Evolutionary conservation across 2,329 filamentous ascomycete species (phyloP).

Genomic region (Epichloe gansuensis): DNA sequence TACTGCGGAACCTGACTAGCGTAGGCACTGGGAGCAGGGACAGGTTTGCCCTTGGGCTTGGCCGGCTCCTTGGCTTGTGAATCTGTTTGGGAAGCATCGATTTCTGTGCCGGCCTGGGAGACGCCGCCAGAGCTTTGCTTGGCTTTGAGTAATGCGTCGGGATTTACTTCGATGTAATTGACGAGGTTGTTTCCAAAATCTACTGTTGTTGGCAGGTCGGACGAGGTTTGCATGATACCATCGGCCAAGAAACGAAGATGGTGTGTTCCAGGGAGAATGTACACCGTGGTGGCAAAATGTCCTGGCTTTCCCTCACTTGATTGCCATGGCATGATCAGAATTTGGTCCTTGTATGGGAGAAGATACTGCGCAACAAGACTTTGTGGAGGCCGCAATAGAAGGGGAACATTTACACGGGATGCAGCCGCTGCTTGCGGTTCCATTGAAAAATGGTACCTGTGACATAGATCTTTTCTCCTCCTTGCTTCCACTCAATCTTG

Average conservation of each 20-base stretch:
- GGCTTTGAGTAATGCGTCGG: constrained; percentile 42
- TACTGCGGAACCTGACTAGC: constrained; percentile 69
- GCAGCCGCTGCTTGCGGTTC: constrained; percentile 84
- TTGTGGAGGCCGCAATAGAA: background rate
- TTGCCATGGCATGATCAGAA: background rate
- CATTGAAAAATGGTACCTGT: constrained; percentile 96
- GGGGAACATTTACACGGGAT: constrained; percentile 59
- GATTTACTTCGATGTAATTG: constrained; percentile 91
- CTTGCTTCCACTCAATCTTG: constrained; percentile 69
- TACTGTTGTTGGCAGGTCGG: constrained; percentile 81
- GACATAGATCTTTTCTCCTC: constrained; percentile 84
- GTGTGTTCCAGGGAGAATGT: constrained; percentile 84
- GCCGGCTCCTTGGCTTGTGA: constrained; percentile 27
- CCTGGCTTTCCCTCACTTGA: constrained; percentile 42
- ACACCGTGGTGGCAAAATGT: constrained; percentile 63
- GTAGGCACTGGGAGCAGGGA: constrained; percentile 47
- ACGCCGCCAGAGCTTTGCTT: constrained; percentile 11
- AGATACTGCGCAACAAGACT: background rate
- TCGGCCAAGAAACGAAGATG: constrained; percentile 95
- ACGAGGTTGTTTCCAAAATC: constrained; percentile 97
- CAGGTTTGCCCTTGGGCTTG: constrained; percentile 40
- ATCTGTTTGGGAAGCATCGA: constrained; percentile 2
- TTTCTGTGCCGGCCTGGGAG: constrained; percentile 7
- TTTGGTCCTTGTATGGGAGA: background rate
- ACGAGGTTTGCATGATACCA: constrained; percentile 80